Conservation (phyloP, 495 filamentous ascomycete species). For the Aspergillus sparsus region DNA sequence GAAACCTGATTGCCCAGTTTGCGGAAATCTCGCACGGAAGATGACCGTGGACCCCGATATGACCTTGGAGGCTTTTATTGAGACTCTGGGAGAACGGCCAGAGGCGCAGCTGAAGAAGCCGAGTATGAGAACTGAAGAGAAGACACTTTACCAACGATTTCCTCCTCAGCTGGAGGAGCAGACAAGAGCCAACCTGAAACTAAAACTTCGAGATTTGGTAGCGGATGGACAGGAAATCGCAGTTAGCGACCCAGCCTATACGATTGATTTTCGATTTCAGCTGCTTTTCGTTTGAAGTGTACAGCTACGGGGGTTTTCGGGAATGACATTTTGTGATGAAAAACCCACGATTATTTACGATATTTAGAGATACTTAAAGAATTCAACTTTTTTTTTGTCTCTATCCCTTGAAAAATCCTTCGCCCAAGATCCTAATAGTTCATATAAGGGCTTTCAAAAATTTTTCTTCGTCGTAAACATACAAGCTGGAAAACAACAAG, state of each 20-base stretch:
- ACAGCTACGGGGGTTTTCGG: background rate
- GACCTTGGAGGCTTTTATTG: conserved; percentile 84
- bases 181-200: conserved; percentile 77
- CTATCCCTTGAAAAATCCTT: conserved; percentile 29
- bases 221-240: conserved; percentile 71
- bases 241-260: conserved; percentile 80
- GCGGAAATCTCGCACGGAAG: conserved; percentile 75
- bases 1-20: conserved; percentile 93
- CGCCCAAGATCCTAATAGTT: conserved; percentile 41
- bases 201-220: conserved; percentile 68
- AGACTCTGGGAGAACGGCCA: conserved; percentile 76
- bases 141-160: conserved; percentile 85
- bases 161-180: conserved; percentile 78
- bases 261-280: conserved; percentile 70
- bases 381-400: conserved; percentile 35
- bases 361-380: conserved; percentile 20
- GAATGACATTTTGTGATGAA: background rate
- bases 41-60: conserved; percentile 67
- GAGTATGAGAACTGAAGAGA: conserved; percentile 75
- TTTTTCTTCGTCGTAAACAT: conserved; percentile 47
- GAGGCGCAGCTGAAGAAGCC: conserved; percentile 91
- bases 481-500: conserved; percentile 38
- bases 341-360: conserved; percentile 23
- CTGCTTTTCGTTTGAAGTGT: conserved; percentile 41
- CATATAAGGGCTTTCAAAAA: conserved; percentile 39